Evolutionary conservation across 1,139 yeast species (phyloP).

Genomic region (Yamadazyma epiphylla): DNA sequence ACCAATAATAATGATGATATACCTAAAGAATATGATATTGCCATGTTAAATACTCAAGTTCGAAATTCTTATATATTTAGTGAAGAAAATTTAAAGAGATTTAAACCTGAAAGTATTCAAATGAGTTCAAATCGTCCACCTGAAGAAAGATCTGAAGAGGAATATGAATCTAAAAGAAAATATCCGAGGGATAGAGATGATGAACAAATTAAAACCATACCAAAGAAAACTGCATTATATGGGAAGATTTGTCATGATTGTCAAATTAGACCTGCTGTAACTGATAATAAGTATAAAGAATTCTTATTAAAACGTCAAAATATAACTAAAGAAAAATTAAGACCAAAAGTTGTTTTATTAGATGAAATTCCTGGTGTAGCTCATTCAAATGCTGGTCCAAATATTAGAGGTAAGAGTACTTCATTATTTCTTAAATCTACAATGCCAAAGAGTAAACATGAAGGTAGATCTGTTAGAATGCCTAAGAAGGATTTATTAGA

Average conservation of each 20-base stretch:
- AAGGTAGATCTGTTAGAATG: conserved; percentile 91
- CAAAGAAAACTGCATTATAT: conserved; percentile 77
- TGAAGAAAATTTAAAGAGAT: conserved; percentile 75
- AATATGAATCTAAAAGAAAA: conserved; percentile 10
- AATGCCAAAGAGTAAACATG: conserved; percentile 39
- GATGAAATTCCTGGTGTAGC: conserved; percentile 86
- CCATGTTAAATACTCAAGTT: conserved; percentile 73
- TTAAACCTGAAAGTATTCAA: conserved; percentile 42
- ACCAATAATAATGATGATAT: conserved; percentile 35
- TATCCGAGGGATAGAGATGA: conserved; percentile 17
- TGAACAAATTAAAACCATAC: conserved; percentile 54
- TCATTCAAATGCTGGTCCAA: conserved; percentile 81
- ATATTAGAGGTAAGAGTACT: conserved; percentile 64
- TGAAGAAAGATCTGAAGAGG: conserved; percentile 14
- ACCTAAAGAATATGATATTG: conserved; percentile 82
- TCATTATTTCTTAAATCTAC: conserved; percentile 53
- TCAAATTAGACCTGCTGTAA: conserved; percentile 74
- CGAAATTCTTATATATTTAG: conserved; percentile 86
- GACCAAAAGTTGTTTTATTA: conserved; percentile 75
- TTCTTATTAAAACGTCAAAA: conserved; percentile 45
- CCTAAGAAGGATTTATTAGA: conserved; percentile 91
- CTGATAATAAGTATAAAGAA: conserved; percentile 65
- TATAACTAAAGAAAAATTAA: conserved; percentile 35
- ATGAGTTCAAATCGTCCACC: conserved; percentile 12
- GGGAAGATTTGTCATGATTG: conserved; percentile 95